phyloP scores from a whole-genome alignment of 1,139 yeast genomes.

The Spathaspora sp. region DNA sequence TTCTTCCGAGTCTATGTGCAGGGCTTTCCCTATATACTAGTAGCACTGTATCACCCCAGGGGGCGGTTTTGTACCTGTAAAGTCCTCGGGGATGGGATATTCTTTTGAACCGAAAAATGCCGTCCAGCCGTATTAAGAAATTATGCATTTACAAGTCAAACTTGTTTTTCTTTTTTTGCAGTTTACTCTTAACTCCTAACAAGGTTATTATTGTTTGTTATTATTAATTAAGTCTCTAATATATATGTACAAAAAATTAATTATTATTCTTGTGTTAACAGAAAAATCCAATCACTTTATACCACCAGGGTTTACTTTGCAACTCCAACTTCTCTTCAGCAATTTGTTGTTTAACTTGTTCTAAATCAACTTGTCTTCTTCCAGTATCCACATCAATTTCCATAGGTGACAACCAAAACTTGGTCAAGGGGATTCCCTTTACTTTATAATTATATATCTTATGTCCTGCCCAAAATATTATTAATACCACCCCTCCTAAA shows the following conservation, averaged over 20 bases:
- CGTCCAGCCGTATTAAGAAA: too few species aligned
- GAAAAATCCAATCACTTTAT: constrained; percentile 22
- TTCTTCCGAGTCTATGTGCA: not conserved
- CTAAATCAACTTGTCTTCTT: constrained; percentile 42
- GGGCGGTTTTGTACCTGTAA: too few species aligned
- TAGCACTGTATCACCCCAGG: too few species aligned
- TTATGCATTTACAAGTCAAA: too few species aligned
- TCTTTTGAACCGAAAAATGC: too few species aligned
- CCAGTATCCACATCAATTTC: constrained; percentile 46
- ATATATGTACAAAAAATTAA: not conserved
- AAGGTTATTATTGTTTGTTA: not conserved
- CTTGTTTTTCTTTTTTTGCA: too few species aligned
- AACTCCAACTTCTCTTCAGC: constrained; percentile 30
- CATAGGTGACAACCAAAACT: constrained; percentile 30
- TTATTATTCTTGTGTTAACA: constrained; percentile 19
- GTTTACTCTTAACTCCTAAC: not conserved
- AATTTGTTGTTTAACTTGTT: constrained; percentile 35
- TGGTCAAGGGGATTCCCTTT: constrained; percentile 24
- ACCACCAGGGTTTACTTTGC: constrained; percentile 23
- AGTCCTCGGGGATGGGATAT: too few species aligned
- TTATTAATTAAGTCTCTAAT: not conserved
- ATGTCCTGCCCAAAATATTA: constrained; percentile 31
- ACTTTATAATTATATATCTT: constrained; percentile 28
- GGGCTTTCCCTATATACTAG: not conserved
- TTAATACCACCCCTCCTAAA: constrained; percentile 30